phyloP scores from a whole-genome alignment of 1,139 yeast species.

The Debaryomycetaceae sp. region DNA sequence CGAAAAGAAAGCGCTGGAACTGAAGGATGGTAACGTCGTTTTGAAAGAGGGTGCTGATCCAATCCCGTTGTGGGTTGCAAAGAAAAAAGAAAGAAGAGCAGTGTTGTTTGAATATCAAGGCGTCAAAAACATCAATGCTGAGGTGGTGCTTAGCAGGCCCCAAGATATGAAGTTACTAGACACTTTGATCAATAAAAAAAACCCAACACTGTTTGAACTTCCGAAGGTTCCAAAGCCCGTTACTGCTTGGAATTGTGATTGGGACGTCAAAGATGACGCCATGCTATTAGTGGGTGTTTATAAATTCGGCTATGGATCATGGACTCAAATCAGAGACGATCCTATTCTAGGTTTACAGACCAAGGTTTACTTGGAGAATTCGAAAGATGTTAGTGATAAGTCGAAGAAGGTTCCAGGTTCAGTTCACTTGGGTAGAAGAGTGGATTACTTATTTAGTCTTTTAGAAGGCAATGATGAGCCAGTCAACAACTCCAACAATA shows the following conservation, averaged over 20 bases:
- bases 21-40: constrained; percentile 40
- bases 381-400: constrained; percentile 27
- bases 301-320: constrained; percentile 94
- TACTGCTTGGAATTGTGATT: constrained; percentile 85
- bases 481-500: constrained; percentile 6
- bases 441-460: constrained; percentile 76
- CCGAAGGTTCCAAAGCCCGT: constrained; percentile 72
- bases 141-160: constrained; percentile 77
- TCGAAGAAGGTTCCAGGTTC: constrained; percentile 82
- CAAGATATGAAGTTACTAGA: constrained; percentile 70
- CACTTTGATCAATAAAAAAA: constrained; percentile 54
- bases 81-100: constrained; percentile 79
- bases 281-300: constrained; percentile 82
- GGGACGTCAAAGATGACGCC: constrained; percentile 83
- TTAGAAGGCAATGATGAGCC: constrained; percentile 54
- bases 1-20: constrained; percentile 60
- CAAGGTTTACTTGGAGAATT: constrained; percentile 65
- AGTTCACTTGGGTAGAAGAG: constrained; percentile 90
- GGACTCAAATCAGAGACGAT: constrained; percentile 93
- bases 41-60: constrained; percentile 36
- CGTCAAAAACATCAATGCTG: constrained; percentile 89
- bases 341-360: constrained; percentile 86
- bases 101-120: constrained; percentile 86
- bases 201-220: constrained; percentile 56
- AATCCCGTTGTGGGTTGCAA: constrained; percentile 51